These are phyloP conservation scores for Halteria grandinella DNA, from an alignment of 73 alveolate genomes.

Conservation along the genomic window DNA sequence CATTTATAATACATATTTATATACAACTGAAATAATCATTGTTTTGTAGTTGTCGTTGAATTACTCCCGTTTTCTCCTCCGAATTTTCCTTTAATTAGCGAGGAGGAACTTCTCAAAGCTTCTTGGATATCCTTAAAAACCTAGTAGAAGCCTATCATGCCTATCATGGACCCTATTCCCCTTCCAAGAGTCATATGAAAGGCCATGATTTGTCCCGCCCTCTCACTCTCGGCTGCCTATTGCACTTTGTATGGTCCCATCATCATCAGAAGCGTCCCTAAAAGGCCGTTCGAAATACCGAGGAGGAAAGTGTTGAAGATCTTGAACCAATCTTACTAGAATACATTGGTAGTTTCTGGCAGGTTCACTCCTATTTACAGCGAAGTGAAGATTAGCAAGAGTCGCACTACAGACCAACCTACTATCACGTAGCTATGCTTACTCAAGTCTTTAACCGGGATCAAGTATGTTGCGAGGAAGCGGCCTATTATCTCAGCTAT, in stretches of 20 bases:
- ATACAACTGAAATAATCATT: too few species aligned
- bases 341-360: slow-evolving; percentile 15
- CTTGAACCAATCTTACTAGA: slow-evolving; percentile 56
- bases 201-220: slow-evolving; percentile 59
- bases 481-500: slow-evolving; percentile 51
- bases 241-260: slow-evolving; percentile 52
- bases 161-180: slow-evolving; percentile 32
- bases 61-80: too few species aligned
- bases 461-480: not conserved
- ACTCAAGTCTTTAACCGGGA: not conserved
- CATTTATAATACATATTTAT: too few species aligned
- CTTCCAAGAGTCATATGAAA: slow-evolving; percentile 44
- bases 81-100: too few species aligned
- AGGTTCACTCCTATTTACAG: slow-evolving; percentile 22
- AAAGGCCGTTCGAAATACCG: slow-evolving; percentile 53
- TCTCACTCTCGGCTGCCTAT: slow-evolving; percentile 8
- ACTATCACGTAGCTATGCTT: not conserved
- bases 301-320: slow-evolving; percentile 32
- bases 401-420: slow-evolving; percentile 14
- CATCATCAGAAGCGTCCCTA: slow-evolving; percentile 45
- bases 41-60: too few species aligned
- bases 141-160: slow-evolving; percentile 23
- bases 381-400: slow-evolving; percentile 19
- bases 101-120: not conserved
- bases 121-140: slow-evolving; percentile 24